A percentile compares a stretch with the other conserved stretches of the same genome.
These are phyloP conservation scores for Sanghuangporus baumii DNA, from an alignment of 1,284 basidiomycete genomes.

Conservation along the genomic window DNA sequence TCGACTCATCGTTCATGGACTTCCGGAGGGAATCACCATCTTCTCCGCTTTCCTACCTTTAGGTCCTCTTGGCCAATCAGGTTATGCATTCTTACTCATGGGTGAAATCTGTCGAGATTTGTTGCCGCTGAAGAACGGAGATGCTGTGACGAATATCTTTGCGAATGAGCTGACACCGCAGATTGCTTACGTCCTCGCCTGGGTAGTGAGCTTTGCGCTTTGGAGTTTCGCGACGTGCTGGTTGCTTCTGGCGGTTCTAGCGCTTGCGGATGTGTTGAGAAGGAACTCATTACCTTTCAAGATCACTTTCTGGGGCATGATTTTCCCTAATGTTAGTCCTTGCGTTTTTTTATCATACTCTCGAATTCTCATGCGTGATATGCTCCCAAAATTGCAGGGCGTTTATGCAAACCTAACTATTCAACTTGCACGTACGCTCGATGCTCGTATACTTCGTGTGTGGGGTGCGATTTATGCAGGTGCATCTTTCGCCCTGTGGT, in stretches of 20 bases:
- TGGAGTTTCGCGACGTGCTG: conserved; percentile 54
- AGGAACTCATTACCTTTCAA: conserved; percentile 38
- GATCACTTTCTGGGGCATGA: conserved; percentile 51
- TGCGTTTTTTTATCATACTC: background rate
- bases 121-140: conserved; percentile 30
- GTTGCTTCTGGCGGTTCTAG: conserved; percentile 44
- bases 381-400: conserved; percentile 31
- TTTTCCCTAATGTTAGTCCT: conserved; percentile 53
- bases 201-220: conserved; percentile 41
- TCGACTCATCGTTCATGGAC: conserved; percentile 21
- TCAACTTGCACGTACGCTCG: conserved; percentile 43
- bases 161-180: conserved; percentile 32
- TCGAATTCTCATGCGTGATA: background rate
- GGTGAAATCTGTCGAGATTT: conserved; percentile 29
- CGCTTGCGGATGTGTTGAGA: conserved; percentile 35
- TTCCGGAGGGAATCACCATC: conserved; percentile 29
- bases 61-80: conserved; percentile 41
- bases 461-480: conserved; percentile 51
- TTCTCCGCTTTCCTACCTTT: conserved; percentile 41
- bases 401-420: conserved; percentile 64
- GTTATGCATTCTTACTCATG: conserved; percentile 37
- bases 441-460: conserved; percentile 46
- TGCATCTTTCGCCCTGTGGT: conserved; percentile 51
- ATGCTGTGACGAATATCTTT: conserved; percentile 34
- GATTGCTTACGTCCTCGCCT: conserved; percentile 38